Percentiles rank a stretch among this genome's conserved stretches.
Conservation (phyloP, 2,329 filamentous ascomycete species). For the Lithohypha guttulata region DNA sequence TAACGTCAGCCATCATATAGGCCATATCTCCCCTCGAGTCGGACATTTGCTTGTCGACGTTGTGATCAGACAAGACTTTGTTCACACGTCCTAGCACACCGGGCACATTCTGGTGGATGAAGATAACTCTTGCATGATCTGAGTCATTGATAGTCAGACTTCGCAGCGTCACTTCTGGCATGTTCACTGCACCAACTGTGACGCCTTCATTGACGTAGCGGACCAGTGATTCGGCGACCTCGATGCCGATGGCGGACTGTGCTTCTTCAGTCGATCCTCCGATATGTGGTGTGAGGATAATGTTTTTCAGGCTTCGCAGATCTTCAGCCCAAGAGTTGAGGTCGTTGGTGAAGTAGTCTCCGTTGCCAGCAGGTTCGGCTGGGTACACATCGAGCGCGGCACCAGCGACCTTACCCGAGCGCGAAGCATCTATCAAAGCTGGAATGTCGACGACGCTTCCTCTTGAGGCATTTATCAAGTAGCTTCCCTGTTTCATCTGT, state of each 20-base stretch:
- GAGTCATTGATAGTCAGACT: slow-evolving; percentile 83
- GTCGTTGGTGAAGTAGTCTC: slow-evolving; percentile 79
- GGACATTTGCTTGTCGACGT: slow-evolving; percentile 97
- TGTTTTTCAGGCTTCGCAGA: slow-evolving; percentile 72
- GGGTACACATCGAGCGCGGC: slow-evolving; percentile 96
- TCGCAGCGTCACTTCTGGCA: slow-evolving; percentile 87
- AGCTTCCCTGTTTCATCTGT: slow-evolving; percentile 85
- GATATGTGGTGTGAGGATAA: slow-evolving; percentile 94
- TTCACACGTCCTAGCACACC: slow-evolving; percentile 95
- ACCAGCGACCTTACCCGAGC: slow-evolving; percentile 75
- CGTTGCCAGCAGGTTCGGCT: slow-evolving; percentile 84
- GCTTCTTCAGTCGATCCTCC: slow-evolving; percentile 97
- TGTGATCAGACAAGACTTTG: slow-evolving; percentile 86
- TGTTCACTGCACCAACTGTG: slow-evolving; percentile 84
- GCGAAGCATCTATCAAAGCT: slow-evolving; percentile 77
- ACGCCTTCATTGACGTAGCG: slow-evolving; percentile 93
- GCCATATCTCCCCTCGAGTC: slow-evolving; percentile 89
- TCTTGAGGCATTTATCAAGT: slow-evolving; percentile 91
- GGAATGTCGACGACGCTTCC: slow-evolving; percentile 91
- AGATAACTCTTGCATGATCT: slow-evolving; percentile 84
- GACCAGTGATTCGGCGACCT: slow-evolving; percentile 79
- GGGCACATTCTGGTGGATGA: slow-evolving; percentile 92
- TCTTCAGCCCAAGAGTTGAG: slow-evolving; percentile 81
- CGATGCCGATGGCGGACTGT: slow-evolving; percentile 87
- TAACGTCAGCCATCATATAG: slow-evolving; percentile 97